Evolutionary conservation across 345 rosid species (phyloP), one percentile per base, ranked within the genome.

Genomic region (Lepidium didymum): DNA sequence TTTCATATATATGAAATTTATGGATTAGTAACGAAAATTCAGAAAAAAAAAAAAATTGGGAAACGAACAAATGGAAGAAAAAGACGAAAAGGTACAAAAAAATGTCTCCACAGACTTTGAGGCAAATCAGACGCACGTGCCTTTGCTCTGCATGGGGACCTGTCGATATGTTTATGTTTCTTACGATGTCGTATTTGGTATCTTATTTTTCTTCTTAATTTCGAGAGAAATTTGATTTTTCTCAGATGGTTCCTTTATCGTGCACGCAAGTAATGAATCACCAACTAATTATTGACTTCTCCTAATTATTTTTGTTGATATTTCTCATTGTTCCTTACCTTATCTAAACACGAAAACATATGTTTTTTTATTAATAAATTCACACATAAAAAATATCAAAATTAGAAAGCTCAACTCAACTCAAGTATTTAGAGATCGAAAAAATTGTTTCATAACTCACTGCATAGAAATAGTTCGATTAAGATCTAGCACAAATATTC

Each of bases 71-170:
- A 44, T 51, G 15, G 31, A 10, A 2, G 12, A 18, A 38, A 34
- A n/a, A 56, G 42, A 4, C 53, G 36, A 50, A 58, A 67, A 74
- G 64, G 64, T 44, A 10, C 37, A 67, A 65, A 58, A 58, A 45
- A 11, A 8, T 52, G 63, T 78, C 55, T 73, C 67, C 59, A 77
- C 85, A 58, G 71, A 78, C 83, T 86, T 75, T 79, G 78, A 80
- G 79, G 91, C 74, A 77, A 57, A 70, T 37, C 58, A 63, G 46
- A 70, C 73, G 80, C 91, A 84, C 91, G 86, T 84, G 91, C 77
- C 55, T 25, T 78, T 79, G 85, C 77, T 40, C 72, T 75, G 62
- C 65, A 25, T 64, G 79, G 80, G 77, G 59, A 61, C 69, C 51
- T 68, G 54, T 59, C 27, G 34, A 62, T 68, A 67, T 35, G 52